A percentile compares a stretch with the other conserved stretches of the same genome.
Evolutionary conservation across 257 asterid species (phyloP).

Genomic region (Sherardia arvensis): DNA sequence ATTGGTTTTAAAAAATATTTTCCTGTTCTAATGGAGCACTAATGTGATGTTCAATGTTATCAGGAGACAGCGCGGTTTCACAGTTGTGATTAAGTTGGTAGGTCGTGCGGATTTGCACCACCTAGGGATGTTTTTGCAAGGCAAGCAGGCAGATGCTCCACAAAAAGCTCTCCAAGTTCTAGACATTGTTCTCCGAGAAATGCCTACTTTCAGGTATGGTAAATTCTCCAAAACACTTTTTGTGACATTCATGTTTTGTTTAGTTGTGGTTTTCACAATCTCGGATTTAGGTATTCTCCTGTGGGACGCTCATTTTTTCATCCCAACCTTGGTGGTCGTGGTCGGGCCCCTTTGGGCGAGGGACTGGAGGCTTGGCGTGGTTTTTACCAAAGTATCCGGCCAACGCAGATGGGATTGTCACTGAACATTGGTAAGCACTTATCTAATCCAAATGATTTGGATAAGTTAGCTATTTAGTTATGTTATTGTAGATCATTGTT

Average conservation of each 20-base stretch:
- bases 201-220: slow-evolving; percentile 58
- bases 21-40: background rate
- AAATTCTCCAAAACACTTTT: background rate
- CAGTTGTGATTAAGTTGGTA: slow-evolving; percentile 73
- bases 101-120: slow-evolving; percentile 95
- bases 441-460: too few relatives aligned
- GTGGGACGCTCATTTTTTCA: slow-evolving; percentile 87
- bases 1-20: too few relatives aligned
- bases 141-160: slow-evolving; percentile 91
- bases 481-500: too few relatives aligned
- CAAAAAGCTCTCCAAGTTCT: slow-evolving; percentile 92
- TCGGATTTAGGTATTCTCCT: slow-evolving; percentile 45
- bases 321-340: slow-evolving; percentile 67
- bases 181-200: slow-evolving; percentile 90
- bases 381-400: slow-evolving; percentile 93
- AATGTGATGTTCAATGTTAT: slow-evolving; percentile 9
- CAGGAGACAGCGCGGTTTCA: slow-evolving; percentile 81
- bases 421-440: slow-evolving; percentile 63
- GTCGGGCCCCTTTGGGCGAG: slow-evolving; percentile 91
- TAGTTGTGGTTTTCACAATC: background rate
- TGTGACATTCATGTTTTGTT: background rate
- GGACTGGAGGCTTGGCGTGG: slow-evolving; percentile 98
- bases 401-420: slow-evolving; percentile 96
- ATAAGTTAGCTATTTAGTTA: too few relatives aligned
- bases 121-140: slow-evolving; percentile 79